Evolutionary conservation across 2,329 filamentous ascomycete genomes (phyloP).

Genomic region (Xylaria sp.): DNA sequence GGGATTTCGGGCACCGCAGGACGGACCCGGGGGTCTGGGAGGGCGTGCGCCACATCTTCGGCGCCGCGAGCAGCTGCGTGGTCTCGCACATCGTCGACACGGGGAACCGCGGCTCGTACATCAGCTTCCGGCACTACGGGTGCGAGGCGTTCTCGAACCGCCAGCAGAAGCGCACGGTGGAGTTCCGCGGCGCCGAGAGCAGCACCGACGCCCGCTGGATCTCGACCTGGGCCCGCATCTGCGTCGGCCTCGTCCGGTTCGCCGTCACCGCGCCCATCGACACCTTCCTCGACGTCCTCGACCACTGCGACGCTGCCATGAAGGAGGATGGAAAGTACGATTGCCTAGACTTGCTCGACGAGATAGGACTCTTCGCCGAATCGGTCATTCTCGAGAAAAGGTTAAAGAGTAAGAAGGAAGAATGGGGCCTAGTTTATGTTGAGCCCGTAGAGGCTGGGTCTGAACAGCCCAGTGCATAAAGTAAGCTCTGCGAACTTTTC

Average conservation of each 20-base stretch:
- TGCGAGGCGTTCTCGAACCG: not conserved
- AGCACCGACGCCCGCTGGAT: conserved; percentile 22
- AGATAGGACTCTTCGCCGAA: conserved; percentile 29
- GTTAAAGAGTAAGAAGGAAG: conserved; percentile 6
- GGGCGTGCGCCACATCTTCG: conserved; percentile 9
- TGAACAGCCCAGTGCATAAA: conserved; percentile 3
- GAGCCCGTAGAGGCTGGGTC: not conserved
- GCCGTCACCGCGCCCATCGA: conserved; percentile 18
- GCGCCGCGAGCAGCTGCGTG: conserved; percentile 7
- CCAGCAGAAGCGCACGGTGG: conserved; percentile 18
- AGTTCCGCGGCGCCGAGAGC: conserved; percentile 26
- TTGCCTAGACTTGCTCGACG: conserved; percentile 30
- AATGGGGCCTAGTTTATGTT: conserved; percentile 14
- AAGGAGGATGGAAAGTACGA: conserved; percentile 46
- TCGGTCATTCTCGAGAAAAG: conserved; percentile 22
- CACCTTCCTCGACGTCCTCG: conserved; percentile 23
- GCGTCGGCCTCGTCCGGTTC: conserved; percentile 27
- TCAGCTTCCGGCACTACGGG: conserved; percentile 6
- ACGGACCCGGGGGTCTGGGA: conserved; percentile 16
- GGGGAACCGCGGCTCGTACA: not conserved
- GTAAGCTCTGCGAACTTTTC: no score
- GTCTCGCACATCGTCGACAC: not conserved
- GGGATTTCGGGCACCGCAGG: not conserved
- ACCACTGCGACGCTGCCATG: conserved; percentile 39
- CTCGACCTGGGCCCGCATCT: conserved; percentile 28